phyloP scores from a whole-genome alignment of 2,329 filamentous ascomycete genomes.

The Microdochium paspali region DNA sequence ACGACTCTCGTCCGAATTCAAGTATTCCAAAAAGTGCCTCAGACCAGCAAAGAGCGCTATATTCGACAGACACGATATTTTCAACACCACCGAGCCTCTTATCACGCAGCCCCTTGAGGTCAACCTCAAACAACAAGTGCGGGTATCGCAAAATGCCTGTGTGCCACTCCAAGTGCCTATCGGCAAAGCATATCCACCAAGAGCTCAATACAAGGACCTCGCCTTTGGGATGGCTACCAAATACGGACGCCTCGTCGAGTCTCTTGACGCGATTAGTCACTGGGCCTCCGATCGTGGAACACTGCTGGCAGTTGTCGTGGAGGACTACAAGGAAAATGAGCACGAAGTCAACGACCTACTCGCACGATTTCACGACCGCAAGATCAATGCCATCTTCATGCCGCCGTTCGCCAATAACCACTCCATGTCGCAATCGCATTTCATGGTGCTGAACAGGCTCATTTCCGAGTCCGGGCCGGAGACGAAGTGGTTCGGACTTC shows the following conservation, averaged over 20 bases:
- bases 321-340: slow-evolving; percentile 22
- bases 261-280: slow-evolving; percentile 40
- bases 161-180: slow-evolving; percentile 38
- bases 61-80: slow-evolving; percentile 25
- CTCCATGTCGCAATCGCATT: slow-evolving; percentile 44
- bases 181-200: slow-evolving; percentile 29
- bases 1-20: background rate
- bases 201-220: slow-evolving; percentile 34
- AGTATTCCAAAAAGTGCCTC: background rate
- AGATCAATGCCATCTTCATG: slow-evolving; percentile 23
- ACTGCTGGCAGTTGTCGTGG: slow-evolving; percentile 41
- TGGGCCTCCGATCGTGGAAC: slow-evolving; percentile 44
- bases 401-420: slow-evolving; percentile 22
- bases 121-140: slow-evolving; percentile 17
- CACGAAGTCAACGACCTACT: slow-evolving; percentile 21
- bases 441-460: slow-evolving; percentile 42
- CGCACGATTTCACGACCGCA: slow-evolving; percentile 19
- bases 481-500: slow-evolving; percentile 45
- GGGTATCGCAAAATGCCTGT: slow-evolving; percentile 11
- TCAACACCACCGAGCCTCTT: slow-evolving; percentile 25
- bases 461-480: slow-evolving; percentile 28
- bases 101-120: slow-evolving; percentile 20
- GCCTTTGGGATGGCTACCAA: slow-evolving; percentile 49
- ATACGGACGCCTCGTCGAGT: slow-evolving; percentile 36
- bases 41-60: slow-evolving; percentile 4